Conservation (phyloP, 805 yeast genomes). For the Metschnikowia colocasiae region DNA sequence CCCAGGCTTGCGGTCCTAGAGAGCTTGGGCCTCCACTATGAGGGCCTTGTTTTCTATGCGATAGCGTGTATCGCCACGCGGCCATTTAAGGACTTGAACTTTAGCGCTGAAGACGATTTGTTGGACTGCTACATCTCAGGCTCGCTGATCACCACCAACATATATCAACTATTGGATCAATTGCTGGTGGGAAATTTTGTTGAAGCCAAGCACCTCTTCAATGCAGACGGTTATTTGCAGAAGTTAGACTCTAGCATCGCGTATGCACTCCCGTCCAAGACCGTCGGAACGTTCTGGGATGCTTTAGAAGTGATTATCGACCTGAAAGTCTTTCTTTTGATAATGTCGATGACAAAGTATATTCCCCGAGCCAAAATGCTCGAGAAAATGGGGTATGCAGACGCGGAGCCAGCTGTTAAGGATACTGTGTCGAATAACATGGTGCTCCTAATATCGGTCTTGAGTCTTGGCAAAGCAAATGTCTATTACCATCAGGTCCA, state of each 20-base stretch:
- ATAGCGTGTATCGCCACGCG: slow-evolving; percentile 24
- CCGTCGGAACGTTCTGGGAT: slow-evolving; percentile 18
- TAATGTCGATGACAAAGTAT: slow-evolving; percentile 25
- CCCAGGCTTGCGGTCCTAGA: slow-evolving; percentile 3
- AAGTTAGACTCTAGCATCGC: slow-evolving; percentile 10
- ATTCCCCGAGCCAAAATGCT: slow-evolving; percentile 24
- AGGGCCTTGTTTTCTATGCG: slow-evolving; percentile 24
- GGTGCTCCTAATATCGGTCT: slow-evolving; percentile 23
- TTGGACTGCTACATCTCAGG: slow-evolving; percentile 20
- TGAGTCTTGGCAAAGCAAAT: slow-evolving; percentile 27
- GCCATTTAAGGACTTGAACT: slow-evolving; percentile 27
- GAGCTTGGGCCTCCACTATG: slow-evolving; percentile 5
- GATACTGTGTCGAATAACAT: slow-evolving; percentile 19
- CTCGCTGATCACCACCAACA: slow-evolving; percentile 1
- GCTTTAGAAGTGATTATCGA: slow-evolving; percentile 28
- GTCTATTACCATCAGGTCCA: slow-evolving; percentile 25
- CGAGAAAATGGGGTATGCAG: slow-evolving; percentile 26
- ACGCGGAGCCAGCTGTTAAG: slow-evolving; percentile 6
- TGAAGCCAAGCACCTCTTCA: slow-evolving; percentile 13
- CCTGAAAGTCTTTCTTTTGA: slow-evolving; percentile 28
- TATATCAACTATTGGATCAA: slow-evolving; percentile 18
- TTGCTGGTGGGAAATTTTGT: slow-evolving; percentile 22
- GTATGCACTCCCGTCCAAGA: slow-evolving; percentile 12
- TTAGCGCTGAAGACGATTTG: slow-evolving; percentile 16
- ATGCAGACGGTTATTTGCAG: neutral